Conservation (phyloP, 2,329 filamentous ascomycete genomes). For the Taxawa tesnikishii region DNA sequence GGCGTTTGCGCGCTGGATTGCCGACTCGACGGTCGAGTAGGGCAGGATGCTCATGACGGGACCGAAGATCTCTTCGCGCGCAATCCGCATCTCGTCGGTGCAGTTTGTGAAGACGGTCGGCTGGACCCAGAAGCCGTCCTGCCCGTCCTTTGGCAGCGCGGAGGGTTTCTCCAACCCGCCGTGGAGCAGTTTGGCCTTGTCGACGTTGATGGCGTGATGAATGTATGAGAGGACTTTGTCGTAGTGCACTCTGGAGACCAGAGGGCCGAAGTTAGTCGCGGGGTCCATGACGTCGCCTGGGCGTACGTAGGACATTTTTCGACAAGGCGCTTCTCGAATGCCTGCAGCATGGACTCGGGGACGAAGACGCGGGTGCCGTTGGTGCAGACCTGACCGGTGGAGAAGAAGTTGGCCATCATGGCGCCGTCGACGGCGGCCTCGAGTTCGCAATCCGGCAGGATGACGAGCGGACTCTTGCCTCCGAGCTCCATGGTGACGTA, state of each 20-base stretch:
- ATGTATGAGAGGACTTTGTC: slow-evolving; percentile 74
- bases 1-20: slow-evolving; percentile 59
- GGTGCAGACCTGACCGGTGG: slow-evolving; percentile 82
- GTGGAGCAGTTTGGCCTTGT: slow-evolving; percentile 61
- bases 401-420: slow-evolving; percentile 92
- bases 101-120: slow-evolving; percentile 83
- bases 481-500: slow-evolving; percentile 88
- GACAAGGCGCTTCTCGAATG: slow-evolving; percentile 57
- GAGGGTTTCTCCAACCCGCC: slow-evolving; percentile 53
- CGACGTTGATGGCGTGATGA: slow-evolving; percentile 56
- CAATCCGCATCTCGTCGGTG: slow-evolving; percentile 69
- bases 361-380: slow-evolving; percentile 86
- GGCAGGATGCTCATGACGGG: slow-evolving; percentile 73
- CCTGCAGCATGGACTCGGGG: slow-evolving; percentile 48
- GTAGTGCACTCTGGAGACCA: slow-evolving; percentile 62
- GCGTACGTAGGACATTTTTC: slow-evolving; percentile 58
- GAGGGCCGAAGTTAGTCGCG: slow-evolving; percentile 69
- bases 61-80: slow-evolving; percentile 76
- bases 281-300: slow-evolving; percentile 61
- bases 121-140: slow-evolving; percentile 67
- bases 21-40: slow-evolving; percentile 59
- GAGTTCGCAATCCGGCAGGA: slow-evolving; percentile 68
- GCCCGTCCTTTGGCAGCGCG: slow-evolving; percentile 30
- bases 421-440: slow-evolving; percentile 76
- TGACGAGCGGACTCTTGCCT: slow-evolving; percentile 69